Percentiles rank a stretch among this genome's conserved stretches.
Evolutionary conservation across 805 yeast species (phyloP).

Genomic region (Clavispora asparagi): DNA sequence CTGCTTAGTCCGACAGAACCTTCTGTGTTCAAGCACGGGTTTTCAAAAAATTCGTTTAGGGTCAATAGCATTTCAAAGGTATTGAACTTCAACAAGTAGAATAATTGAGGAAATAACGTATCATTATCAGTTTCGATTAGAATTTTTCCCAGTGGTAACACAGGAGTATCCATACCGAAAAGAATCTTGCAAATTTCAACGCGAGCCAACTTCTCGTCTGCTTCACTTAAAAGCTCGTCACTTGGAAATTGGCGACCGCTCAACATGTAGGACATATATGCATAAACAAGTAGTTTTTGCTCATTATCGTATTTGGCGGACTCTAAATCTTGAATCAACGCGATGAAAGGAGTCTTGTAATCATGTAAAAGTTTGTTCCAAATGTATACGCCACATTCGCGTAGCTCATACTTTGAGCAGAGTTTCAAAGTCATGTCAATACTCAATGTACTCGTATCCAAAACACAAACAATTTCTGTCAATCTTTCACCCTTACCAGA

Average conservation of each 20-base stretch:
- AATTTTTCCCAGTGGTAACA: constrained; percentile 31
- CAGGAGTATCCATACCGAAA: constrained; percentile 44
- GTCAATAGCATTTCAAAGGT: constrained; percentile 59
- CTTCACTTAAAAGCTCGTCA: constrained; percentile 41
- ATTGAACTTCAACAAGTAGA: constrained; percentile 48
- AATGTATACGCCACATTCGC: constrained; percentile 62
- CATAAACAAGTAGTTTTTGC: constrained; percentile 27
- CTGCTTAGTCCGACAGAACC: constrained; percentile 47
- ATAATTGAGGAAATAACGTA: constrained; percentile 50
- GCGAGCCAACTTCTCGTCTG: constrained; percentile 8
- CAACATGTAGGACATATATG: constrained; percentile 62
- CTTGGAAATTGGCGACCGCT: constrained; percentile 83
- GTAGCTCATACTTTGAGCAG: constrained; percentile 51
- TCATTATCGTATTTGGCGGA: constrained; percentile 1
- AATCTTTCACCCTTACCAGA: constrained; percentile 42
- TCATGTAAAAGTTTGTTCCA: constrained; percentile 71
- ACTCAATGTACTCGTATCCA: constrained; percentile 67
- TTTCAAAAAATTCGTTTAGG: constrained; percentile 81
- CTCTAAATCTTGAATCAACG: constrained; percentile 33
- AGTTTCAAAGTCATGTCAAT: constrained; percentile 67
- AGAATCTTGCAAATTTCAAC: constrained; percentile 8
- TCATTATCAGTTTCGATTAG: not conserved
- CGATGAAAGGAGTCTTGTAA: constrained; percentile 63
- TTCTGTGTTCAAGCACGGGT: constrained; percentile 64
- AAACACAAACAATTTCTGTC: constrained; percentile 62